Conservation (phyloP, 192 early-diverging fungal genomes). For the Backusella parvicylindrica region DNA sequence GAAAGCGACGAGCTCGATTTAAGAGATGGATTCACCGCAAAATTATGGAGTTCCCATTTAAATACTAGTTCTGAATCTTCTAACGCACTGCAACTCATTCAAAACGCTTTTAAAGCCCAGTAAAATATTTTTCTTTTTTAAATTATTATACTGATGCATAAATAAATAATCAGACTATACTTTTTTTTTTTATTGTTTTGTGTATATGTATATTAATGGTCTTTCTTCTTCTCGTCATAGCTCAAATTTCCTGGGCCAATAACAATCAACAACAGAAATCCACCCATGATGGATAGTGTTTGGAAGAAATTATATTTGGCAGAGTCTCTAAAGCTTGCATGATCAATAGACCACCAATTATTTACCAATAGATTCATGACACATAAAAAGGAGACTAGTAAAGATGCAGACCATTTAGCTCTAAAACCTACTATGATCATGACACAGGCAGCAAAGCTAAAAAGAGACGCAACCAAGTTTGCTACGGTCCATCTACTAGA, state of each 20-base stretch:
- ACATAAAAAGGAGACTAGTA: conserved; percentile 83
- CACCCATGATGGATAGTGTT: conserved; percentile 82
- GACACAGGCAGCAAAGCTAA: conserved; percentile 80
- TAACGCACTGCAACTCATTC: neutral
- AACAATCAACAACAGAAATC: conserved; percentile 88
- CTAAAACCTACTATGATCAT: conserved; percentile 97
- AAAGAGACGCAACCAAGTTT: conserved; percentile 63
- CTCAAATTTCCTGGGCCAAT: conserved; percentile 61
- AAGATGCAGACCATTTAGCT: conserved; percentile 93
- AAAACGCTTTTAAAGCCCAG: neutral
- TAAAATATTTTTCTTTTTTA: neutral
- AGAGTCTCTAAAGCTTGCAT: conserved; percentile 77
- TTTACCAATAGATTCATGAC: conserved; percentile 91
- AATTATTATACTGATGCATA: neutral
- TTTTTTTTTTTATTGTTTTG: neutral
- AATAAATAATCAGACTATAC: neutral
- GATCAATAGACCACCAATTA: conserved; percentile 83
- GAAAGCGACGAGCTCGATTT: neutral
- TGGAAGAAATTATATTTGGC: conserved; percentile 99
- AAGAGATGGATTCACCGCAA: neutral
- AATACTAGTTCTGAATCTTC: neutral
- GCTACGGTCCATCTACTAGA: conserved; percentile 73
- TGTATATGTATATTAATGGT: neutral
- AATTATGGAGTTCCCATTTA: neutral
- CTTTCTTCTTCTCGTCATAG: conserved; percentile 36